A percentile compares a stretch with the other conserved stretches of the same genome.
These are phyloP conservation scores for Scenedesmus sp. DNA, from an alignment of 163 green algal species.

Conservation along the genomic window DNA sequence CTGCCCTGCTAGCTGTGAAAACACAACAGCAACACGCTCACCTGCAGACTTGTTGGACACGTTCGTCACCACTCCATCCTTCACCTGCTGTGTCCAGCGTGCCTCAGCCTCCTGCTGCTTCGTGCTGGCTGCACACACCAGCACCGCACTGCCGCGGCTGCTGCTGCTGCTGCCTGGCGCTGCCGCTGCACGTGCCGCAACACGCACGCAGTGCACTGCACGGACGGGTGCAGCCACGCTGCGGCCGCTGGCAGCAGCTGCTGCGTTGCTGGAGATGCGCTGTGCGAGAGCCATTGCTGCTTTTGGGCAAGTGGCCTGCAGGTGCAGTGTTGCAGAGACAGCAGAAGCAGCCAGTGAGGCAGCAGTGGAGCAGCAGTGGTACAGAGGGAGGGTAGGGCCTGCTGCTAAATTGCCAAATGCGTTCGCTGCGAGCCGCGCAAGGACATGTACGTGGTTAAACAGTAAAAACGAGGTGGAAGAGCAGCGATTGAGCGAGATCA, in stretches of 20 bases:
- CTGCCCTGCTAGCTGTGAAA: too few relatives aligned
- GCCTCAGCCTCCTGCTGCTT: background rate
- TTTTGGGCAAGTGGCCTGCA: background rate
- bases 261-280: constrained; percentile 7
- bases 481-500: background rate
- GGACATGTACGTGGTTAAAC: background rate
- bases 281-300: constrained; percentile 32
- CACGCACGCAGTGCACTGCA: background rate
- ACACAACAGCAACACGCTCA: background rate
- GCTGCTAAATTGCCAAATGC: background rate
- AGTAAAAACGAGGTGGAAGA: too few relatives aligned
- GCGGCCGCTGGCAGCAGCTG: constrained; percentile 3
- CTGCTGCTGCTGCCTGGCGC: constrained; percentile 4
- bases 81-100: constrained; percentile 37
- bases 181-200: background rate
- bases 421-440: background rate
- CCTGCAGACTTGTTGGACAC: constrained; percentile 41
- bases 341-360: background rate
- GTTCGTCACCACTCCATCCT: constrained; percentile 39
- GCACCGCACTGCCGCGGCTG: background rate
- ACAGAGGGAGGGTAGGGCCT: background rate
- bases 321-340: background rate
- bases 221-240: background rate
- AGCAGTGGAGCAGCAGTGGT: background rate
- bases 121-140: constrained; percentile 15